phyloP scores from a whole-genome alignment of 2,329 filamentous ascomycete genomes.

The Verruconis gallopava region DNA sequence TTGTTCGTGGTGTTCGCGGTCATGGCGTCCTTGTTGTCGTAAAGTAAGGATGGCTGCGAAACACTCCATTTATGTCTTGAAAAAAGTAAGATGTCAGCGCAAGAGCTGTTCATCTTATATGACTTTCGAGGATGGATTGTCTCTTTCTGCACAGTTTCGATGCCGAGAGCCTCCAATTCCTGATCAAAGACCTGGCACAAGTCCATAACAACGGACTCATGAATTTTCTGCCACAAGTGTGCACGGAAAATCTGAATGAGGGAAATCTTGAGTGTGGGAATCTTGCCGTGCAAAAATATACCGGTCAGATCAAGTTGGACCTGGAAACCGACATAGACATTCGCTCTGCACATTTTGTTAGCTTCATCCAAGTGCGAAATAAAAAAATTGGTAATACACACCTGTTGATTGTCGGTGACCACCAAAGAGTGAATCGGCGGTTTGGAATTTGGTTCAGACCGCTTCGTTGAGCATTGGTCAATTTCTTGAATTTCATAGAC shows the following conservation, averaged over 20 bases:
- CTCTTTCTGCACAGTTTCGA: slow-evolving; percentile 97
- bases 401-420: slow-evolving; percentile 83
- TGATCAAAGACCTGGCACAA: slow-evolving; percentile 97
- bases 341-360: too few relatives aligned
- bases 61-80: slow-evolving; percentile 99
- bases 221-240: slow-evolving; percentile 99
- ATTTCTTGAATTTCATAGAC: slow-evolving; percentile 95
- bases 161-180: slow-evolving; percentile 86
- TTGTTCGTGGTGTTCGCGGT: slow-evolving; percentile 94
- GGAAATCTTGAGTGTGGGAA: slow-evolving; percentile 94
- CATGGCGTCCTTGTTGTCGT: slow-evolving; percentile 92
- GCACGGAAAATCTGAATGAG: slow-evolving; percentile 98
- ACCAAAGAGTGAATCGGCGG: slow-evolving; percentile 74
- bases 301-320: slow-evolving; percentile 95
- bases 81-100: slow-evolving; percentile 91
- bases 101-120: slow-evolving; percentile 99
- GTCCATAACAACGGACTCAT: slow-evolving; percentile 98
- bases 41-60: slow-evolving; percentile 79
- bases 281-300: slow-evolving; percentile 98
- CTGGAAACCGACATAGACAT: slow-evolving; percentile 98
- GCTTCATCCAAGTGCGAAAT: too few relatives aligned
- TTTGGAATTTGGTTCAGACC: slow-evolving; percentile 98
- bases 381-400: too few relatives aligned
- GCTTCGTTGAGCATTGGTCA: slow-evolving; percentile 91
- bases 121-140: slow-evolving; percentile 98